phyloP scores from a whole-genome alignment of 148 eudicot genomes.

The Agrostemma githago region DNA sequence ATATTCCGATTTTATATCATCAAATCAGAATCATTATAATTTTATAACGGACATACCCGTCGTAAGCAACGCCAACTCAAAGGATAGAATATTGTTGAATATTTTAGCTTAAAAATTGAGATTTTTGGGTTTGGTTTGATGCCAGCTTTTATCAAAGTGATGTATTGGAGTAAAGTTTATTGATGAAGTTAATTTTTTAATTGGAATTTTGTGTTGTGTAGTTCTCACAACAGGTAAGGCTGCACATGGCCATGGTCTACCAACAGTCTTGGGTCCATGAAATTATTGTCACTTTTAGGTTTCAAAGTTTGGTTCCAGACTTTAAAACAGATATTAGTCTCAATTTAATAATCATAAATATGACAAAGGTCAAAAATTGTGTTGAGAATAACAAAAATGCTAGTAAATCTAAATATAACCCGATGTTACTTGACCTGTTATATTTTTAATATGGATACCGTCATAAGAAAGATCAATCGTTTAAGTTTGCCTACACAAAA shows the following conservation, averaged over 20 bases:
- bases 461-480: too few species aligned
- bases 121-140: background rate
- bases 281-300: conserved; percentile 16
- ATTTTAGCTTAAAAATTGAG: background rate
- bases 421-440: too few species aligned
- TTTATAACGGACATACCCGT: too few species aligned
- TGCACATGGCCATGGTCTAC: conserved; percentile 33
- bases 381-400: too few species aligned
- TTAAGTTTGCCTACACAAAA: background rate
- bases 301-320: conserved; percentile 7
- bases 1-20: too few species aligned
- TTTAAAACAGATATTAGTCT: background rate
- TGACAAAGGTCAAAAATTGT: too few species aligned
- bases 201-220: conserved; percentile 24
- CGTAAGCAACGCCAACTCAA: too few species aligned
- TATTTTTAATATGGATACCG: too few species aligned
- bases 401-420: too few species aligned
- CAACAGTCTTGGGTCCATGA: conserved; percentile 17
- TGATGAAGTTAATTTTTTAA: background rate
- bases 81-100: background rate
- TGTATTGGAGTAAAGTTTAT: background rate
- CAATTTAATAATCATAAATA: too few species aligned
- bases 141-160: background rate
- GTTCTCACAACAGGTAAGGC: conserved; percentile 26
- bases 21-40: too few species aligned